Percentiles rank a stretch among this genome's conserved stretches.
These are phyloP conservation scores for Balakata baccata DNA, from an alignment of 345 rosid species.

Conservation along the genomic window DNA sequence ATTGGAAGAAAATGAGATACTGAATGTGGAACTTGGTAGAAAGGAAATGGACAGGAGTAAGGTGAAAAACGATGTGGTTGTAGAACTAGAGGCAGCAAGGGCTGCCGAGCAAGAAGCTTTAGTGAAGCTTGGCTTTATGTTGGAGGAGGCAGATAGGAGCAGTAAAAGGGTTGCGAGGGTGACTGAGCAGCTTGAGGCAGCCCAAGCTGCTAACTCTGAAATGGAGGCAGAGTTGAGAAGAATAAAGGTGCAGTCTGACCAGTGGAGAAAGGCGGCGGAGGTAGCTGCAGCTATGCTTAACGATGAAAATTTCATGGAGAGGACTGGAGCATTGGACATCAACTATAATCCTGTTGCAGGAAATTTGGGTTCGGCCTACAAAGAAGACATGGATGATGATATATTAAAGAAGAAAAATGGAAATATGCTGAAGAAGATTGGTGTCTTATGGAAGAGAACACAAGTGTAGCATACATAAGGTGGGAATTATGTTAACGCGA, in stretches of 20 bases:
- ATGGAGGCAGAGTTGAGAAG: constrained; percentile 82
- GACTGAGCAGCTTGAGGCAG: constrained; percentile 54
- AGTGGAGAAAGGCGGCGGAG: constrained; percentile 99
- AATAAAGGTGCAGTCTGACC: constrained; percentile 88
- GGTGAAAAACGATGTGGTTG: constrained; percentile 31
- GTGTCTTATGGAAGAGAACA: constrained; percentile 83
- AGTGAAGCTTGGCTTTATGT: constrained; percentile 56
- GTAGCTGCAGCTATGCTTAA: constrained; percentile 82
- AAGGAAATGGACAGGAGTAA: constrained; percentile 42
- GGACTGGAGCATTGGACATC: constrained; percentile 54
- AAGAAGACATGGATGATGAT: constrained; percentile 71
- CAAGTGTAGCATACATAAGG: constrained; percentile 35
- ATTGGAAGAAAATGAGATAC: constrained; percentile 47
- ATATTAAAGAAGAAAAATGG: constrained; percentile 72
- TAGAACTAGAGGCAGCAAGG: constrained; percentile 39
- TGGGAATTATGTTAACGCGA: neutral
- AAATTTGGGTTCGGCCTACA: constrained; percentile 48
- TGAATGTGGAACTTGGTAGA: constrained; percentile 45
- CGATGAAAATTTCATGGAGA: constrained; percentile 58
- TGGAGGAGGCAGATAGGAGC: constrained; percentile 60
- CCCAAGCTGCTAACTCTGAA: constrained; percentile 66
- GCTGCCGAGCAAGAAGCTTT: constrained; percentile 56
- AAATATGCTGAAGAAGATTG: constrained; percentile 83
- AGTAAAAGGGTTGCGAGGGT: constrained; percentile 54
- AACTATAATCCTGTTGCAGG: constrained; percentile 42